These are phyloP conservation scores for Carnegiea gigantea DNA, from an alignment of 179 eudicot genomes.

Conservation along the genomic window DNA sequence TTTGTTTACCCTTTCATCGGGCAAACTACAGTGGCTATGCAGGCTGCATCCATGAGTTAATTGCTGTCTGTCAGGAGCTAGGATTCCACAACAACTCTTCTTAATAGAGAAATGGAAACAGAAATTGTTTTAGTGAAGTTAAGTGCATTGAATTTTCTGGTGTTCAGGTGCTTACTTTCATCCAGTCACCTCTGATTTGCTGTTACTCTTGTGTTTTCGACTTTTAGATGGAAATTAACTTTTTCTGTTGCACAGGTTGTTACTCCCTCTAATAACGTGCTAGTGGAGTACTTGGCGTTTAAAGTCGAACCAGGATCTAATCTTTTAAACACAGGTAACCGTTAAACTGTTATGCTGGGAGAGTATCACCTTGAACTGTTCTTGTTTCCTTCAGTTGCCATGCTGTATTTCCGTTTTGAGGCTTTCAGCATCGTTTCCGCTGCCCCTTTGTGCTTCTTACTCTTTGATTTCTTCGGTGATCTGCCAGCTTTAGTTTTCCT, in stretches of 20 bases:
- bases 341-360: slow-evolving; percentile 2
- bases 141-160: slow-evolving; percentile 82
- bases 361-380: background rate
- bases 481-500: background rate
- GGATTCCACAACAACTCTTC: slow-evolving; percentile 51
- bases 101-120: slow-evolving; percentile 60
- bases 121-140: slow-evolving; percentile 84
- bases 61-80: slow-evolving; percentile 79
- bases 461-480: background rate
- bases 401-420: background rate
- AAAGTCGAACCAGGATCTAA: slow-evolving; percentile 93
- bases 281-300: slow-evolving; percentile 89
- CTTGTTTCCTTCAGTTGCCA: background rate
- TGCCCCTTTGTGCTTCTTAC: background rate
- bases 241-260: slow-evolving; percentile 63
- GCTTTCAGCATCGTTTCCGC: background rate
- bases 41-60: slow-evolving; percentile 92
- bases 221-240: background rate
- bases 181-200: background rate
- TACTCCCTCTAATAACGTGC: slow-evolving; percentile 90
- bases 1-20: slow-evolving; percentile 15
- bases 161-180: slow-evolving; percentile 61
- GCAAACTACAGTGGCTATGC: slow-evolving; percentile 87
- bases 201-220: slow-evolving; percentile 5
- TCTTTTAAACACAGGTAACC: slow-evolving; percentile 88